Percentiles rank a stretch among this genome's conserved stretches.
These are phyloP conservation scores for Vitis rotundifolia DNA, from an alignment of 164 flowering plant species.

Conservation along the genomic window DNA sequence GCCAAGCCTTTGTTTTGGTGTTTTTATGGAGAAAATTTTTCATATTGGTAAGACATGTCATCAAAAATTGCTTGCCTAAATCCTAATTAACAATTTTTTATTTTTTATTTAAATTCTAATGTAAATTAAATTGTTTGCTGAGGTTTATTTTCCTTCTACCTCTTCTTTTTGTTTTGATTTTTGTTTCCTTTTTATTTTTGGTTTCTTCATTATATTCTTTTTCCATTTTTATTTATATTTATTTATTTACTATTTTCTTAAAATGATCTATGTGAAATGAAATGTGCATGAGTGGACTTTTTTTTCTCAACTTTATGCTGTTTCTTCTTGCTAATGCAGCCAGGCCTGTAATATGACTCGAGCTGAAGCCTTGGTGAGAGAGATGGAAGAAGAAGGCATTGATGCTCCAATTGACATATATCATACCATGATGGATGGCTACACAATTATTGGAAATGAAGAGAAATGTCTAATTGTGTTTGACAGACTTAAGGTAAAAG, in stretches of 20 bases:
- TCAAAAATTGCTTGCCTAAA: no score
- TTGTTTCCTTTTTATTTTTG: no score
- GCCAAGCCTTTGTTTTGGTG: no score
- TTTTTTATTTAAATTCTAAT: no score
- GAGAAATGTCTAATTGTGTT: conserved; percentile 83
- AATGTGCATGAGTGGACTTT: background rate
- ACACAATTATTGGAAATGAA: conserved; percentile 77
- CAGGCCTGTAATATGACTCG: conserved; percentile 74
- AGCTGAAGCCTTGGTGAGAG: conserved; percentile 88
- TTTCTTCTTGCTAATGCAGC: conserved; percentile 35
- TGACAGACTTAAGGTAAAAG: conserved; percentile 79
- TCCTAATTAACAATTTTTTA: no score
- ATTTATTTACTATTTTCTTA: background rate
- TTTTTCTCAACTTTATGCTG: background rate
- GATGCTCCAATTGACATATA: conserved; percentile 89
- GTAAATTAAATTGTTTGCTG: no score
- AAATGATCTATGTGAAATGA: no score
- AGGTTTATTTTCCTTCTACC: no score
- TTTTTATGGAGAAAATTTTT: no score
- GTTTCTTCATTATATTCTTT: no score
- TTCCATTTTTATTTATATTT: background rate
- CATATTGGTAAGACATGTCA: no score
- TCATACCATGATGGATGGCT: conserved; percentile 99
- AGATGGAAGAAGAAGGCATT: conserved; percentile 97
- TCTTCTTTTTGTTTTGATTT: no score